phyloP scores from a whole-genome alignment of 1,284 basidiomycete species.

The Amylostereum areolatum region DNA sequence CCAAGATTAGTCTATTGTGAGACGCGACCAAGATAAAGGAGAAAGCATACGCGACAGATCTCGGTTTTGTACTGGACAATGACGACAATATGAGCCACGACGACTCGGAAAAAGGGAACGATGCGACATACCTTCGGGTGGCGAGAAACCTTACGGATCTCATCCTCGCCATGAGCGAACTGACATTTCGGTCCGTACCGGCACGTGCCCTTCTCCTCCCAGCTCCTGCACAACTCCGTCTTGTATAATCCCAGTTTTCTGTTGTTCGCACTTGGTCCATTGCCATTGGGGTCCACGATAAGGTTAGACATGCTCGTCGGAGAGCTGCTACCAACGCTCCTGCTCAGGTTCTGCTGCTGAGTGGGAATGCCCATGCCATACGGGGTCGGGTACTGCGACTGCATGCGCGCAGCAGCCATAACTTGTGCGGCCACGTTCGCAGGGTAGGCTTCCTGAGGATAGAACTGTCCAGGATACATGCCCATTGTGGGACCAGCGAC shows the following conservation, averaged over 20 bases:
- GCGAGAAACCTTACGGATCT: constrained; percentile 72
- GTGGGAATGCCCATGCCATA: constrained; percentile 38
- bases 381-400: constrained; percentile 45
- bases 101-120: constrained; percentile 1
- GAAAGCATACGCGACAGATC: constrained; percentile 70
- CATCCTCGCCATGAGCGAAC: constrained; percentile 86
- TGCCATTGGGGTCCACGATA: constrained; percentile 26
- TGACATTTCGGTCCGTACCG: constrained; percentile 85
- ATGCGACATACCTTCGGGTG: constrained; percentile 71
- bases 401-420: constrained; percentile 37
- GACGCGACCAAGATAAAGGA: constrained; percentile 6
- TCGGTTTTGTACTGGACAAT: constrained; percentile 79
- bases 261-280: constrained; percentile 82
- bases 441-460: constrained; percentile 54
- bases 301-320: constrained; percentile 9
- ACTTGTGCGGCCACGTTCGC: constrained; percentile 50
- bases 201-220: constrained; percentile 90
- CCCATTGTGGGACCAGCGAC: constrained; percentile 42
- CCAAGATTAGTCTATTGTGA: constrained; percentile 9
- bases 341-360: constrained; percentile 16
- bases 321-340: constrained; percentile 4
- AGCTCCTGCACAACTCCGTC: constrained; percentile 87
- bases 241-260: constrained; percentile 86
- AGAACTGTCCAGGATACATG: constrained; percentile 66
- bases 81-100: constrained; percentile 5